These are phyloP conservation scores for Dimargaris cristalligena DNA, from an alignment of 192 early-diverging fungal species.

Conservation along the genomic window DNA sequence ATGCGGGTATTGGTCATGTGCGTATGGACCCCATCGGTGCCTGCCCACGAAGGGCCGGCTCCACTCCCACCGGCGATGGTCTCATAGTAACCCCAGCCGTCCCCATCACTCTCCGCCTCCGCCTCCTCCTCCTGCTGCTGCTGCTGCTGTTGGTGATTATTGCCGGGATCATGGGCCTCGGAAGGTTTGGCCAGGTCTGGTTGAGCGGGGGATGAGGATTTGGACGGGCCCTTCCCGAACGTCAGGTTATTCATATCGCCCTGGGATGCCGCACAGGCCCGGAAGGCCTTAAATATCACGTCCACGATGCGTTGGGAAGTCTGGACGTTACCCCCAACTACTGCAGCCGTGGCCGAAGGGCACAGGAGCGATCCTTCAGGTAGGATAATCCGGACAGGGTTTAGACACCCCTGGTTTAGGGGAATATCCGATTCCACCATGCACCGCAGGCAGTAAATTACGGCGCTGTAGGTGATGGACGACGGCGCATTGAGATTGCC, in stretches of 20 bases:
- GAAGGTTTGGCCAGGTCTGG: neutral
- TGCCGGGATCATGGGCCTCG: conserved; percentile 11
- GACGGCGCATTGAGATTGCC: conserved; percentile 73
- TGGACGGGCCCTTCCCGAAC: conserved; percentile 47
- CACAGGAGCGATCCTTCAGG: conserved; percentile 61
- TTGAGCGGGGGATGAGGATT: neutral
- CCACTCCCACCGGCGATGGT: conserved; percentile 80
- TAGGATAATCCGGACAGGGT: conserved; percentile 63
- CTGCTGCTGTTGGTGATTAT: no score
- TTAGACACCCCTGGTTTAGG: conserved; percentile 88
- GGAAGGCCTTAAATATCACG: conserved; percentile 78
- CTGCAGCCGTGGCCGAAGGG: conserved; percentile 70
- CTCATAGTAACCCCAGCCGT: conserved; percentile 94
- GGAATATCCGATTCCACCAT: conserved; percentile 84
- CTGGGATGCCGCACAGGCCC: conserved; percentile 80
- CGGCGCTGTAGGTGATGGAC: conserved; percentile 70
- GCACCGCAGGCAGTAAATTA: conserved; percentile 90
- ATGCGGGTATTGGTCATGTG: conserved; percentile 98
- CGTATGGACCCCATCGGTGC: conserved; percentile 57
- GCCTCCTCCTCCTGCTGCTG: conserved; percentile 18
- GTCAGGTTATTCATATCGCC: conserved; percentile 95
- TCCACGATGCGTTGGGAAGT: conserved; percentile 87
- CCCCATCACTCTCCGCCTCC: conserved; percentile 25
- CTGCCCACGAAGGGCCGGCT: conserved; percentile 80
- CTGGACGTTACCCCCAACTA: conserved; percentile 94